Conservation (phyloP, 192 early-diverging fungal genomes). For the Haplosporangium gracile region DNA sequence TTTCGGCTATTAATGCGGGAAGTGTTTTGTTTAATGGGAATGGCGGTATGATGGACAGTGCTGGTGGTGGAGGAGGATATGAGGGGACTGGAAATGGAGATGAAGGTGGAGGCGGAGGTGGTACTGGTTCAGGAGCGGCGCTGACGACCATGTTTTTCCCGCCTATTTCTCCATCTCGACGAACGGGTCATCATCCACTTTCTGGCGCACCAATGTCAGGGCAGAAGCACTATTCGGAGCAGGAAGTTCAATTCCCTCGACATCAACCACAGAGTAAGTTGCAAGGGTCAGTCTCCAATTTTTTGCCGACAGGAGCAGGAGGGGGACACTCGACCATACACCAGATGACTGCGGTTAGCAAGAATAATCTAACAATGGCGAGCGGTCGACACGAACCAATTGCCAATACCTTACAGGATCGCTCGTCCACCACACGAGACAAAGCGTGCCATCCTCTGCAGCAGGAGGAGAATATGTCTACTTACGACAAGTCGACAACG, state of each 20-base stretch:
- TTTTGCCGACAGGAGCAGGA: neutral
- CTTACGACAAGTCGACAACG: neutral
- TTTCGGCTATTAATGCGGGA: constrained; percentile 18
- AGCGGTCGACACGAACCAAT: neutral
- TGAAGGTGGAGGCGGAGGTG: neutral
- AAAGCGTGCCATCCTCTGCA: constrained; percentile 3
- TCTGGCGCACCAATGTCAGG: neutral
- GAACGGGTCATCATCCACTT: neutral
- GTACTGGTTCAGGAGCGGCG: neutral
- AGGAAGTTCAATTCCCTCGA: constrained; percentile 21
- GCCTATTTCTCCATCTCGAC: constrained; percentile 15
- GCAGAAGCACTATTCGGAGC: neutral
- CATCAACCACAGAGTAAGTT: constrained; percentile 25
- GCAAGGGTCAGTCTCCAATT: constrained; percentile 11
- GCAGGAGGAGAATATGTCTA: neutral
- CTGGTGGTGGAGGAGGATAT: neutral
- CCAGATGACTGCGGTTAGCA: neutral
- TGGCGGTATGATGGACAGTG: constrained; percentile 1
- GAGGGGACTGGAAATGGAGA: constrained; percentile 9
- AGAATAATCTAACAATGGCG: neutral
- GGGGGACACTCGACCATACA: neutral
- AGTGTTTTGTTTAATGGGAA: constrained; percentile 17
- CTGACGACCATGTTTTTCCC: constrained; percentile 37
- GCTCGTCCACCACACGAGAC: neutral
- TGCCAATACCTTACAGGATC: neutral